Conservation (phyloP, 129 eudicot genomes). For the Helichrysum umbraculigerum region DNA sequence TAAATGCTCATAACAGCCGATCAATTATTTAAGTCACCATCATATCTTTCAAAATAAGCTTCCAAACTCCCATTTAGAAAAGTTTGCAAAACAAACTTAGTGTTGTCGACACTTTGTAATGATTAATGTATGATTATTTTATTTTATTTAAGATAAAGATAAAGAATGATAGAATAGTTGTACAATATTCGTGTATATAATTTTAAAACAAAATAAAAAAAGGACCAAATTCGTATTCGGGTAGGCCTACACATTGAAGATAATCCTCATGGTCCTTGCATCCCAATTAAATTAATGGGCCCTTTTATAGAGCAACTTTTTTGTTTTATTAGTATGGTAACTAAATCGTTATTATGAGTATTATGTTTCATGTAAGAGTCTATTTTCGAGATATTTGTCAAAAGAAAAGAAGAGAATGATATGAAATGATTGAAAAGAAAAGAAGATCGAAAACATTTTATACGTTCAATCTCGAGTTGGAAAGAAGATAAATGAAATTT, state of each 20-base stretch:
- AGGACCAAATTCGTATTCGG: background rate
- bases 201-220: background rate
- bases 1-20: too few species aligned
- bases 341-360: too few species aligned
- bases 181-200: background rate
- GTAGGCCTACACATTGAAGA: background rate
- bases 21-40: background rate
- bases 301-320: background rate
- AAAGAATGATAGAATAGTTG: background rate
- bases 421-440: too few species aligned
- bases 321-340: too few species aligned
- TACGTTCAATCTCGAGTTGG: too few species aligned
- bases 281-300: constrained; percentile 3
- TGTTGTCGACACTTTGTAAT: constrained; percentile 7
- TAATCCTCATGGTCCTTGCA: background rate
- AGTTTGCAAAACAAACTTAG: background rate
- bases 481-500: too few species aligned
- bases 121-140: background rate
- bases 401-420: too few species aligned
- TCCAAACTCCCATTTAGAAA: background rate
- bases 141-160: background rate
- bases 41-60: background rate
- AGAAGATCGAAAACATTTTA: too few species aligned
- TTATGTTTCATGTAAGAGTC: too few species aligned
- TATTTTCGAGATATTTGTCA: too few species aligned